Conservation (phyloP, 768 basidiomycete genomes). For the Hemileccinum impolitum region DNA sequence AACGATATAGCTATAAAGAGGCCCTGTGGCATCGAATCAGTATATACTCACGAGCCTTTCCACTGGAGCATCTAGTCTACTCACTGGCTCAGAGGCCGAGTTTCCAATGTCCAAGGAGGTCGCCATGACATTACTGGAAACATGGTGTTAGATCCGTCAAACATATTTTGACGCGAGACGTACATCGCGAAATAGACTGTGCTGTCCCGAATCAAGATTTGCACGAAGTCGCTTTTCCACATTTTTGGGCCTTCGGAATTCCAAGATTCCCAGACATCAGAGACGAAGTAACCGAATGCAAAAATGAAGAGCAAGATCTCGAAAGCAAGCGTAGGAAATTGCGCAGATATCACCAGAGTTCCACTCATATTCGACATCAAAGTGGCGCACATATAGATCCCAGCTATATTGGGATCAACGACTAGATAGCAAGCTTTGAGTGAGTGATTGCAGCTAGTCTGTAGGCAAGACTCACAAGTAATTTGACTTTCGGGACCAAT, state of each 20-base stretch:
- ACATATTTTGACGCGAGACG: not conserved
- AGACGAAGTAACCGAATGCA: conserved; percentile 9
- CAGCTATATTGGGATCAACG: not conserved
- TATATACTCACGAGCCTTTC: not conserved
- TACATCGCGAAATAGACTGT: conserved; percentile 20
- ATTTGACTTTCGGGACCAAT: conserved; percentile 10
- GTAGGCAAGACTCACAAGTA: conserved; percentile 1
- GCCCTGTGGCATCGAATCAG: not conserved
- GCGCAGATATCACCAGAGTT: not conserved
- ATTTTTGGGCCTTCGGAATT: not conserved
- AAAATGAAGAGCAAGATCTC: conserved; percentile 15
- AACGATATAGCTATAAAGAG: conserved; percentile 9
- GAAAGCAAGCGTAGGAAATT: conserved; percentile 5
- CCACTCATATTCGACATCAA: not conserved
- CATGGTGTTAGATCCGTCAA: not conserved
- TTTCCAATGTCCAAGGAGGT: conserved; percentile 6
- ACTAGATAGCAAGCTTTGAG: not conserved
- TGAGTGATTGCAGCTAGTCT: not conserved
- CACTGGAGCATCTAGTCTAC: not conserved
- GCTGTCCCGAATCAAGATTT: conserved; percentile 18
- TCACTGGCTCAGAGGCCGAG: not conserved
- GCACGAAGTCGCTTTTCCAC: conserved; percentile 7
- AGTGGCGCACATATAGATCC: conserved; percentile 4
- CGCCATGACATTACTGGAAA: conserved; percentile 4
- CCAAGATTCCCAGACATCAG: conserved; percentile 5